A percentile compares a stretch with the other conserved stretches of the same genome.
Evolutionary conservation across 2,329 filamentous ascomycete species (phyloP).

Genomic region (Blumeriella jaapii): DNA sequence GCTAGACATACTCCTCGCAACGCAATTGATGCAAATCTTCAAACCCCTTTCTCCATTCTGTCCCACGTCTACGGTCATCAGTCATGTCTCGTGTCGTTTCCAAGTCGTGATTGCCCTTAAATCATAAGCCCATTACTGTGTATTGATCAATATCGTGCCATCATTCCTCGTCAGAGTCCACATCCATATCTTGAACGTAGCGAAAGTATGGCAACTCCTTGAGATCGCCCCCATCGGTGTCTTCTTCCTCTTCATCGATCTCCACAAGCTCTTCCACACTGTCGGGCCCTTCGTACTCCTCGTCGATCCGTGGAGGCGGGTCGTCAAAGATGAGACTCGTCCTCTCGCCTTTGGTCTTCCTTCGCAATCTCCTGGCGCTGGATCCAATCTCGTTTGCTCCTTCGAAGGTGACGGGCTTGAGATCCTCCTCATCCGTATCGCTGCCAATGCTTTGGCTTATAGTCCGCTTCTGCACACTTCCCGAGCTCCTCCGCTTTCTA

Average conservation of each 20-base stretch:
- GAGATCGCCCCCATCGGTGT: constrained; percentile 10
- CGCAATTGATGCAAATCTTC: constrained; percentile 10
- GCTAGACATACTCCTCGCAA: constrained; percentile 9
- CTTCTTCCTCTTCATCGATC: constrained; percentile 14
- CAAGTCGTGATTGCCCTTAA: too few species aligned
- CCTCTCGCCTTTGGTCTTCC: constrained; percentile 23
- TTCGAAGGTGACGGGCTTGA: constrained; percentile 22
- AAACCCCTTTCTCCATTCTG: constrained; percentile 4
- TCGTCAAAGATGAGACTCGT: constrained; percentile 27
- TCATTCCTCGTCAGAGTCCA: constrained; percentile 21
- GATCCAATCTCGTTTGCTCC: constrained; percentile 24
- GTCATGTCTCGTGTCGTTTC: constrained; percentile 9
- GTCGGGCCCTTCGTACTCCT: constrained; percentile 25
- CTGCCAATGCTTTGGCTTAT: constrained; percentile 26
- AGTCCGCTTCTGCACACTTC: constrained; percentile 25
- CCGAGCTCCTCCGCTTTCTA: constrained; percentile 22
- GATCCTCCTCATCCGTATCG: constrained; percentile 27
- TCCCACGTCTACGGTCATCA: constrained; percentile 8
- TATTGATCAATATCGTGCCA: too few species aligned
- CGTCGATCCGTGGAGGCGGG: constrained; percentile 25
- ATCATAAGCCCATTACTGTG: constrained; percentile 6
- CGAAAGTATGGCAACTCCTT: constrained; percentile 23
- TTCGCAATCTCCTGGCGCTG: constrained; percentile 25
- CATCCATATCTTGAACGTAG: constrained; percentile 24
- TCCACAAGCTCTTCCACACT: constrained; percentile 24